Percentiles rank a stretch among this genome's conserved stretches.
phyloP scores from a whole-genome alignment of 176 grass and related monocot species.

The Secale cereale region DNA sequence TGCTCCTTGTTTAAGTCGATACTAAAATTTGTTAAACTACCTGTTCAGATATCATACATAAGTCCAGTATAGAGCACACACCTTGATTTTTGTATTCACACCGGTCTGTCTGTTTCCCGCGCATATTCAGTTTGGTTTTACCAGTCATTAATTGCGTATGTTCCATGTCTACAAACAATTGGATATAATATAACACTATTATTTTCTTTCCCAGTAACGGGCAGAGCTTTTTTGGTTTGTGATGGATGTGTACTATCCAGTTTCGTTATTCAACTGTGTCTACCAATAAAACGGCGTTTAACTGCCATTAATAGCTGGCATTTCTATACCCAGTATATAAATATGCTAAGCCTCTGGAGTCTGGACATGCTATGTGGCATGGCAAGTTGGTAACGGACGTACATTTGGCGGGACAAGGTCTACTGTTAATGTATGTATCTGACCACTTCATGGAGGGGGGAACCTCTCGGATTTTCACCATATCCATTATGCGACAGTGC shows the following conservation, averaged over 20 bases:
- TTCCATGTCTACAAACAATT: not conserved
- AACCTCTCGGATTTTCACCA: not conserved
- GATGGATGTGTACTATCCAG: not conserved
- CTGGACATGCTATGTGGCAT: not conserved
- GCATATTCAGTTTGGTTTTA: not conserved
- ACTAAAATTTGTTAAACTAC: not conserved
- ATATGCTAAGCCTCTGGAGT: not conserved
- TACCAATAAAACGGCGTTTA: not conserved
- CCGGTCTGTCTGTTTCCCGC: not conserved
- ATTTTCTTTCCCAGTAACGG: not conserved
- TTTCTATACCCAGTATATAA: not conserved
- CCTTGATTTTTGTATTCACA: not conserved
- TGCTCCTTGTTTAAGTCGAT: constrained; percentile 11
- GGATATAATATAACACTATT: not conserved
- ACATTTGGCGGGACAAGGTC: not conserved
- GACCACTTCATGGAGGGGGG: not conserved
- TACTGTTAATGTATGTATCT: not conserved
- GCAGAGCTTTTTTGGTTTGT: not conserved
- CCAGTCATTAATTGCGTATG: not conserved
- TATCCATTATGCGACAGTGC: not conserved
- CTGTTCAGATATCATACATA: not conserved
- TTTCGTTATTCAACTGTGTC: not conserved
- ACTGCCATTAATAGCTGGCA: not conserved
- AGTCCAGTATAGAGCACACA: not conserved
- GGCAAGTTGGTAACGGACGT: not conserved